Conservation (phyloP, 2,329 filamentous ascomycete species). For the Fonsecaea erecta region DNA sequence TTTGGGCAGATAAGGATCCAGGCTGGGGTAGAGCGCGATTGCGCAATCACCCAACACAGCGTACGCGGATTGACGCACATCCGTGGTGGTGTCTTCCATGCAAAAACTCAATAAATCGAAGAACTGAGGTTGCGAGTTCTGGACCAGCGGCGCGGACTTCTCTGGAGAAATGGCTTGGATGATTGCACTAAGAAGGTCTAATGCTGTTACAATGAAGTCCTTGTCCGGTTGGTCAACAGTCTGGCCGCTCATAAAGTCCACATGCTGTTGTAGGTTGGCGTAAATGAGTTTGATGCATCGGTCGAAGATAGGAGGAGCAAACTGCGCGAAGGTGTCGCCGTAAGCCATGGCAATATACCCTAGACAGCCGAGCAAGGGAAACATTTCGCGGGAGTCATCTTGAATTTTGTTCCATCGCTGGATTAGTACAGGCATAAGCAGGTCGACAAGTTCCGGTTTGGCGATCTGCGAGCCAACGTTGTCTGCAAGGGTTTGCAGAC, state of each 20-base stretch:
- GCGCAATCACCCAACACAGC: slow-evolving; percentile 93
- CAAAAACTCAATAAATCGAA: slow-evolving; percentile 90
- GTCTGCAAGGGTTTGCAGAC: slow-evolving; percentile 94
- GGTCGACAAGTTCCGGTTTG: slow-evolving; percentile 76
- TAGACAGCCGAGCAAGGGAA: slow-evolving; percentile 92
- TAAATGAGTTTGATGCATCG: slow-evolving; percentile 92
- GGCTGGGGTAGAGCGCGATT: slow-evolving; percentile 83
- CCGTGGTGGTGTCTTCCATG: slow-evolving; percentile 87
- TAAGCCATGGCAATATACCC: slow-evolving; percentile 92
- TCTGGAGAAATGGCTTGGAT: slow-evolving; percentile 81
- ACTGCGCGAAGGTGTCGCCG: slow-evolving; percentile 79
- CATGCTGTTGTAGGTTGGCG: slow-evolving; percentile 80
- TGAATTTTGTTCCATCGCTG: slow-evolving; percentile 83
- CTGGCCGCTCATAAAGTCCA: slow-evolving; percentile 70
- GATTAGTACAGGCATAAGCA: slow-evolving; percentile 92
- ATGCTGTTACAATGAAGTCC: slow-evolving; percentile 92
- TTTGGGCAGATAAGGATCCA: slow-evolving; percentile 72
- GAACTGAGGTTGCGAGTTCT: slow-evolving; percentile 76
- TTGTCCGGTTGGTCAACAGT: slow-evolving; percentile 82
- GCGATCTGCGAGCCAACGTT: slow-evolving; percentile 82
- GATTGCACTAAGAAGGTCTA: slow-evolving; percentile 90
- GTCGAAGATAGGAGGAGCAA: slow-evolving; percentile 81
- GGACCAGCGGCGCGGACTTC: slow-evolving; percentile 77
- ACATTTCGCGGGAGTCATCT: slow-evolving; percentile 89
- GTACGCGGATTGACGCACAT: slow-evolving; percentile 94